Evolutionary conservation across 352 stramenopile species (phyloP).

Genomic region (Phytophthora podocarpi): DNA sequence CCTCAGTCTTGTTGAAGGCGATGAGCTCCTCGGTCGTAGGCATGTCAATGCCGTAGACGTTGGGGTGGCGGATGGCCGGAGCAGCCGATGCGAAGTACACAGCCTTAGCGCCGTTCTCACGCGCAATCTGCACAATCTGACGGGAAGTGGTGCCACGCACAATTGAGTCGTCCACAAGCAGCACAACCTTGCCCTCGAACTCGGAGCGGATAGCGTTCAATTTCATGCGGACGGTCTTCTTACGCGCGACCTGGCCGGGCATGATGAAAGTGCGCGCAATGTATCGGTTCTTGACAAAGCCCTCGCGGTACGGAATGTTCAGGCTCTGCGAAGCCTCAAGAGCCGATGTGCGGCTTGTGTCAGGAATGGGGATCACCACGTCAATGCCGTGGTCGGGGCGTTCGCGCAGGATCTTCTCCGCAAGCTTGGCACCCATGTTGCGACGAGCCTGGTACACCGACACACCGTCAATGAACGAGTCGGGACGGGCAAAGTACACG

Average conservation of each 20-base stretch:
- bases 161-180: conserved; percentile 99
- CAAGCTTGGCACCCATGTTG: conserved; percentile 98
- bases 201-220: conserved; percentile 96
- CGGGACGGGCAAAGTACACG: conserved; percentile 99
- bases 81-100: conserved; percentile 97
- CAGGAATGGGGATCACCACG: conserved; percentile 99
- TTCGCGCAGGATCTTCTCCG: conserved; percentile 92
- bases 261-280: conserved; percentile 99
- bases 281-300: conserved; percentile 99
- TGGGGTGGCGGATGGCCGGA: conserved; percentile 98
- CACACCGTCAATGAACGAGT: conserved; percentile 99
- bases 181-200: conserved; percentile 95
- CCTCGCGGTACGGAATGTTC: conserved; percentile 95
- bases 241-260: conserved; percentile 95
- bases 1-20: conserved; percentile 94
- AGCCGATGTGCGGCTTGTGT: conserved; percentile 97
- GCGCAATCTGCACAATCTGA: conserved; percentile 98
- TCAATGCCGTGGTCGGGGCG: conserved; percentile 96
- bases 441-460: conserved; percentile 97
- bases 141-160: conserved; percentile 98
- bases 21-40: conserved; percentile 97
- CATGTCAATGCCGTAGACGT: conserved; percentile 99
- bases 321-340: conserved; percentile 90
- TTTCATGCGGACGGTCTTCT: conserved; percentile 99
- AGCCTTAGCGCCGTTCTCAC: conserved; percentile 96